Evolutionary conservation across 2,329 filamentous ascomycete species (phyloP).

Genomic region (Sporothrix sp.): DNA sequence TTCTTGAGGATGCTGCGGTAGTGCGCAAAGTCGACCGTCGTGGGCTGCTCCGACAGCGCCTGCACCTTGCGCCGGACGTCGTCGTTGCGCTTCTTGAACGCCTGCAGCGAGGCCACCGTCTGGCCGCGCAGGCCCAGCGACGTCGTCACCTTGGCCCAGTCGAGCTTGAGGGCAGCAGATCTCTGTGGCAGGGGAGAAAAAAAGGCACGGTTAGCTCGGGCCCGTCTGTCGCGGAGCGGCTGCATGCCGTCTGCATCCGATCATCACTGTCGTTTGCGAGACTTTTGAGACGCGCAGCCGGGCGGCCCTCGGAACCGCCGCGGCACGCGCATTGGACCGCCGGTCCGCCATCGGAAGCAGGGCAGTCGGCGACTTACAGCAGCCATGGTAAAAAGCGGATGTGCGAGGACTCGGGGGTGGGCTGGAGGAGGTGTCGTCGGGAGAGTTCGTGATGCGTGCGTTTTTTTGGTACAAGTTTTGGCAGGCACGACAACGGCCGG

Average conservation of each 20-base stretch:
- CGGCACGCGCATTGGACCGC: conserved; percentile 1
- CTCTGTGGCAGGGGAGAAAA: conserved; percentile 45
- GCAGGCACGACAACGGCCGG: conserved; percentile 3
- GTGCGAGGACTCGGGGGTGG: conserved; percentile 1
- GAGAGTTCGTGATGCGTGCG: conserved; percentile 4
- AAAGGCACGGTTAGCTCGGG: not conserved
- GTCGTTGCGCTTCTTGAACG: conserved; percentile 99
- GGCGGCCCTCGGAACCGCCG: not conserved
- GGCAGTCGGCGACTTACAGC: conserved; percentile 14
- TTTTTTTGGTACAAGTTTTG: conserved; percentile 11
- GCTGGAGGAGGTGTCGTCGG: not conserved
- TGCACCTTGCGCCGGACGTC: conserved; percentile 92
- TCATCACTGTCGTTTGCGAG: not conserved
- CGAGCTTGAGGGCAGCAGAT: conserved; percentile 97
- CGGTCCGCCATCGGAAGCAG: not conserved
- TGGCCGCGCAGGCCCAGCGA: conserved; percentile 94
- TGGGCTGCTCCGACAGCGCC: conserved; percentile 71
- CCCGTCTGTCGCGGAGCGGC: not conserved
- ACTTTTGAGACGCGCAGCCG: not conserved
- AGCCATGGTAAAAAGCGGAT: conserved; percentile 17
- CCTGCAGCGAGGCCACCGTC: conserved; percentile 80
- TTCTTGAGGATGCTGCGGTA: conserved; percentile 95
- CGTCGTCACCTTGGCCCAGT: conserved; percentile 91
- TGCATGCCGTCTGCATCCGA: not conserved
- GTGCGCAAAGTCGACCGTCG: conserved; percentile 82